Conservation (phyloP, 805 yeast genomes). For the Teunomyces barrocoloradensis region DNA sequence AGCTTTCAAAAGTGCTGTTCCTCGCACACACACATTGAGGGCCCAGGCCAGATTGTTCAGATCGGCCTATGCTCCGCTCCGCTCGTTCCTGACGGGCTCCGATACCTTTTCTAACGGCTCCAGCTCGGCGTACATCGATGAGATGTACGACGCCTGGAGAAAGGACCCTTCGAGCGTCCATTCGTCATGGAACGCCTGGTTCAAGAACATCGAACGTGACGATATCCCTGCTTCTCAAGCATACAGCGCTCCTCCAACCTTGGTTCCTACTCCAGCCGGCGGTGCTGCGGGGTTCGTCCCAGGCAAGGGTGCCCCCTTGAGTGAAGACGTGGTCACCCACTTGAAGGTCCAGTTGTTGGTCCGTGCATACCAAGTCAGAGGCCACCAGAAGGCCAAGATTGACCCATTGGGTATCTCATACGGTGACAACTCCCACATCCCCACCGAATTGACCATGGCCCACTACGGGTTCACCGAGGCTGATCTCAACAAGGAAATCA, state of each 20-base stretch:
- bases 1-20: conserved; percentile 38
- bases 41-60: conserved; percentile 15
- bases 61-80: conserved; percentile 6
- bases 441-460: conserved; percentile 87
- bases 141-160: conserved; percentile 95
- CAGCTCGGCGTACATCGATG: conserved; percentile 91
- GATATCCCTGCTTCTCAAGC: conserved; percentile 71
- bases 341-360: conserved; percentile 94
- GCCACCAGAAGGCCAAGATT: conserved; percentile 90
- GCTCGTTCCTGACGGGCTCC: conserved; percentile 34
- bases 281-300: conserved; percentile 62
- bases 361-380: conserved; percentile 98
- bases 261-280: conserved; percentile 78
- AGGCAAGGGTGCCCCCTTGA: conserved; percentile 41
- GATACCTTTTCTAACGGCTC: conserved; percentile 82
- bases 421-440: conserved; percentile 66
- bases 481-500: conserved; percentile 79
- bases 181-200: conserved; percentile 95
- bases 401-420: conserved; percentile 93
- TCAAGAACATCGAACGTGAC: conserved; percentile 79
- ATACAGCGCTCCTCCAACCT: conserved; percentile 86
- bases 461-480: conserved; percentile 88
- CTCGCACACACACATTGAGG: conserved; percentile 33
- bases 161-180: conserved; percentile 89
- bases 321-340: conserved; percentile 75